Conservation (phyloP, 208 protist genomes). For the Crithidia brevicula region DNA sequence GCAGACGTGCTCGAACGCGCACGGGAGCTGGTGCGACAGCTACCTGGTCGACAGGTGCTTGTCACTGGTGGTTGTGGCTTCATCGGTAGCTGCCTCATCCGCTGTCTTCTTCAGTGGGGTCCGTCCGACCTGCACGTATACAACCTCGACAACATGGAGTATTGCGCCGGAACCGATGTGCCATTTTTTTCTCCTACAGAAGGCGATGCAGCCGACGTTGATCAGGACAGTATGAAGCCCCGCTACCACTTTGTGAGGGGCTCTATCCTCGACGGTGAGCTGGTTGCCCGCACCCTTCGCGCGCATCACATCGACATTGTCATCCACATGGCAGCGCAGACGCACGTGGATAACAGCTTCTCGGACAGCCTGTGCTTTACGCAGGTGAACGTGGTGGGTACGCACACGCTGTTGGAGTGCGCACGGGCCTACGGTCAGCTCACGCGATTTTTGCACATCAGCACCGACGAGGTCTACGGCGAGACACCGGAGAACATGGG, state of each 20-base stretch:
- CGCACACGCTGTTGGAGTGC: conserved; percentile 94
- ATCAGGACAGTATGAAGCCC: conserved; percentile 6
- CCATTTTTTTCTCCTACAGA: conserved; percentile 5
- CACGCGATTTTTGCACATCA: conserved; percentile 94
- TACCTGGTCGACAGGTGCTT: conserved; percentile 53
- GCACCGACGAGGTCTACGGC: conserved; percentile 97
- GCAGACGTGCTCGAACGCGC: not conserved
- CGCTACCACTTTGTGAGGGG: conserved; percentile 90
- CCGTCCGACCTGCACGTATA: conserved; percentile 77
- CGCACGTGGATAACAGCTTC: conserved; percentile 95
- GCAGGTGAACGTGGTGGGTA: conserved; percentile 93
- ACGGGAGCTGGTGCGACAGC: conserved; percentile 24
- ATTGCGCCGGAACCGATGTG: conserved; percentile 63
- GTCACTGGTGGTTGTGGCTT: conserved; percentile 86
- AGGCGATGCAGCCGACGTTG: not conserved
- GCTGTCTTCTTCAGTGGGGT: conserved; percentile 50
- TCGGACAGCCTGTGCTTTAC: conserved; percentile 93
- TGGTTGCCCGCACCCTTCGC: conserved; percentile 71
- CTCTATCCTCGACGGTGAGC: conserved; percentile 70
- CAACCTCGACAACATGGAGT: conserved; percentile 92
- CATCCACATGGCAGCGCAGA: conserved; percentile 95
- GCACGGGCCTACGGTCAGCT: conserved; percentile 62
- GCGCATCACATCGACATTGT: conserved; percentile 92
- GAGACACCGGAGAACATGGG: conserved; percentile 38
- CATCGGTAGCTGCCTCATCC: conserved; percentile 84